A percentile compares a stretch with the other conserved stretches of the same genome.
Conservation (phyloP, 148 eudicot genomes). For the Spergularia bocconei region DNA sequence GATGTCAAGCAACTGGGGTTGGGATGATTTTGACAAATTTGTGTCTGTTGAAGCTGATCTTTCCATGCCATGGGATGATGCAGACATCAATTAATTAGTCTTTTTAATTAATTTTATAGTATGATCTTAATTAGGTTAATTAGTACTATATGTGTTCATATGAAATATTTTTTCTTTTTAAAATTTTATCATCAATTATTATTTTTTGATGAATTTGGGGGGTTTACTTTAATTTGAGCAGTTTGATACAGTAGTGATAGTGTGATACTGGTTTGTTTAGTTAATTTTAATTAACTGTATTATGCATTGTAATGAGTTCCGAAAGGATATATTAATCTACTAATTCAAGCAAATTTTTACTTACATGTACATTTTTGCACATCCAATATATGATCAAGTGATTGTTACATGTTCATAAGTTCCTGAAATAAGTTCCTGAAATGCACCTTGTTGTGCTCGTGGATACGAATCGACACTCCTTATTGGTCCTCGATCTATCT, state of each 20-base stretch:
- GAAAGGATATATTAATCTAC: background rate
- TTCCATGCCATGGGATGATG: conserved; percentile 46
- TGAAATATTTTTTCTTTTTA: background rate
- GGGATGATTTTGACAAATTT: conserved; percentile 59
- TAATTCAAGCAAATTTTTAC: background rate
- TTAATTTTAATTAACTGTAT: conserved; percentile 11
- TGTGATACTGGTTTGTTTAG: background rate
- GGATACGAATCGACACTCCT: too few relatives aligned
- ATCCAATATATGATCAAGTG: too few relatives aligned
- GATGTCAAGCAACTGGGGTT: conserved; percentile 49
- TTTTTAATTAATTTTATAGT: conserved; percentile 1
- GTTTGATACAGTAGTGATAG: background rate
- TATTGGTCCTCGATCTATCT: too few relatives aligned
- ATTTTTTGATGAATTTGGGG: conserved; percentile 12
- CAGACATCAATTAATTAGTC: conserved; percentile 22
- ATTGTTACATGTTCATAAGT: too few relatives aligned
- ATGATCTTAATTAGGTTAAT: conserved; percentile 18
- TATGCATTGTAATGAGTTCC: conserved; percentile 17
- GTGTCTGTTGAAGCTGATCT: conserved; percentile 46
- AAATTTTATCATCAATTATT: background rate
- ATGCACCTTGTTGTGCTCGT: too few relatives aligned
- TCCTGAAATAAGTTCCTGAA: too few relatives aligned
- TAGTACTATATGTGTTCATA: conserved; percentile 19
- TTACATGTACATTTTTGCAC: too few relatives aligned
- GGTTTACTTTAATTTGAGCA: conserved; percentile 7